Evolutionary conservation across 148 eudicot genomes (phyloP).

Genomic region (Diospyros kaki): DNA sequence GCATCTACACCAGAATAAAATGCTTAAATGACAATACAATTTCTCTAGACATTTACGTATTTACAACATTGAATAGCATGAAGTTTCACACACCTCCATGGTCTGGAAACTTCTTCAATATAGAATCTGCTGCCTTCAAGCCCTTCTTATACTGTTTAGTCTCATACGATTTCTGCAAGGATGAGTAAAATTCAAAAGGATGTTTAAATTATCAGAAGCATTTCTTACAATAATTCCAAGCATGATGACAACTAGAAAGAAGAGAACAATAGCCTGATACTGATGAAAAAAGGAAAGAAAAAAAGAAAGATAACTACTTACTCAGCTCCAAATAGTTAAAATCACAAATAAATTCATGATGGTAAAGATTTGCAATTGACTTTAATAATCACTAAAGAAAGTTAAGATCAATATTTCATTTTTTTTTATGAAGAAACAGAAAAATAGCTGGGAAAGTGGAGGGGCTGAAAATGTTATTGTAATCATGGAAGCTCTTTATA

Average conservation of each 20-base stretch:
- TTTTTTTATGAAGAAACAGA: too few relatives aligned
- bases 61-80: not conserved
- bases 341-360: not conserved
- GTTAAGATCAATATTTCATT: too few relatives aligned
- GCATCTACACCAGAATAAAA: not conserved
- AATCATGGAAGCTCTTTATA: too few relatives aligned
- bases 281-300: not conserved
- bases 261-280: not conserved
- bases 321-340: not conserved
- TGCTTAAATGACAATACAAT: not conserved
- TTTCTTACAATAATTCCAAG: not conserved
- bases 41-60: not conserved
- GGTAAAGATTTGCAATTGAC: not conserved
- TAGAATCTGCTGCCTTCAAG: slow-evolving; percentile 82
- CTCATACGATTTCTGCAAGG: slow-evolving; percentile 75
- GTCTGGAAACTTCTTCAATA: slow-evolving; percentile 77
- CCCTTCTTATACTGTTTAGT: slow-evolving; percentile 89
- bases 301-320: not conserved
- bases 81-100: slow-evolving; percentile 66
- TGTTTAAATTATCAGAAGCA: not conserved
- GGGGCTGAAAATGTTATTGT: too few relatives aligned
- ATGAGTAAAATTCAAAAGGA: not conserved
- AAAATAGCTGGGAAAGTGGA: too few relatives aligned
- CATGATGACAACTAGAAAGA: not conserved
- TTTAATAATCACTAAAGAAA: too few relatives aligned